Conservation (phyloP, 305 asterid species). For the Nicotiana rustica region DNA sequence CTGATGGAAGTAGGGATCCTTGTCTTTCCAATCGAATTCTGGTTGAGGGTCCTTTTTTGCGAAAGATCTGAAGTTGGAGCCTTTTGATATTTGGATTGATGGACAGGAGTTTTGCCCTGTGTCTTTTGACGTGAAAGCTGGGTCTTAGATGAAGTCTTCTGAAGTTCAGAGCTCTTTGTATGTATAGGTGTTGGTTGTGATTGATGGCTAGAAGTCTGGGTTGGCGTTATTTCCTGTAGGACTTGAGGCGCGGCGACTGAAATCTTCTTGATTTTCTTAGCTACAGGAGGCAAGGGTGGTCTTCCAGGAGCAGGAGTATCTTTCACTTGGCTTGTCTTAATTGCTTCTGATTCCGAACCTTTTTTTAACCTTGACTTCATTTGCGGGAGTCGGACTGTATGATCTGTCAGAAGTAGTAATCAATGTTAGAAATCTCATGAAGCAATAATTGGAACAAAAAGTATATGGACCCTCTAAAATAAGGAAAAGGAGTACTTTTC, state of each 20-base stretch:
- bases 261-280: neutral
- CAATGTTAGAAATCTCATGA: neutral
- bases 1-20: neutral
- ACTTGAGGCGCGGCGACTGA: slow-evolving; percentile 2
- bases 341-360: slow-evolving; percentile 1
- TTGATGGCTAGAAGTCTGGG: slow-evolving; percentile 2
- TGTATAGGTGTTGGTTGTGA: neutral
- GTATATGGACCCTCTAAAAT: neutral
- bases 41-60: neutral
- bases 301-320: neutral
- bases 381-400: slow-evolving; percentile 24
- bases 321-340: neutral
- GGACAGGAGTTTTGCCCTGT: neutral
- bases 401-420: slow-evolving; percentile 5
- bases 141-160: slow-evolving; percentile 1
- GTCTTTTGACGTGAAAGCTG: neutral
- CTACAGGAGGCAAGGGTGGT: neutral
- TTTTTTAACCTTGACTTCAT: neutral
- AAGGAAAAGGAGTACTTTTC: neutral
- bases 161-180: slow-evolving; percentile 2
- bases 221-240: neutral
- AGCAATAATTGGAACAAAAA: slow-evolving; percentile 22
- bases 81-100: neutral
- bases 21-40: neutral
- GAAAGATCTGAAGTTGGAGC: slow-evolving; percentile 1